A percentile compares a stretch with the other conserved stretches of the same genome.
phyloP scores from a whole-genome alignment of 805 yeast genomes.

The Starmerella roubikii region DNA sequence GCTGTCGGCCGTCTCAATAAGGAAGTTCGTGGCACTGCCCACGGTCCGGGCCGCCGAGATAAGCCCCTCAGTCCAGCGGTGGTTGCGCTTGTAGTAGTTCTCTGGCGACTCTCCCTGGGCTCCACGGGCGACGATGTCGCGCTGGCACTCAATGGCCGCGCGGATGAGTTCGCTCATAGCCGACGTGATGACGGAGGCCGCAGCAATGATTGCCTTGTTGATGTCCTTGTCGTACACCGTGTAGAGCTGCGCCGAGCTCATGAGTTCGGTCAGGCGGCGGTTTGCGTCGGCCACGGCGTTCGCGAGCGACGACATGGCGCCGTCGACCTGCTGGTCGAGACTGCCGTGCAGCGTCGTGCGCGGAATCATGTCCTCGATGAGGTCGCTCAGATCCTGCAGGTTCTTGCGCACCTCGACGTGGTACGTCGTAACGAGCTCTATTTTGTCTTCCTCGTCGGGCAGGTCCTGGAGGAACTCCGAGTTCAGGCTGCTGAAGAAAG shows the following conservation, averaged over 20 bases:
- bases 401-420: conserved; percentile 62
- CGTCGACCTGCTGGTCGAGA: conserved; percentile 63
- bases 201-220: conserved; percentile 60
- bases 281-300: conserved; percentile 55
- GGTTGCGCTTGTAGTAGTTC: conserved; percentile 73
- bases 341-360: conserved; percentile 22
- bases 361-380: conserved; percentile 46
- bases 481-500: conserved; percentile 45
- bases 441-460: conserved; percentile 38
- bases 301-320: conserved; percentile 62
- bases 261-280: conserved; percentile 39
- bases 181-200: conserved; percentile 68
- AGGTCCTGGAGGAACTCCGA: conserved; percentile 39
- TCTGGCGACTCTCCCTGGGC: conserved; percentile 52
- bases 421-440: conserved; percentile 63
- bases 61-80: conserved; percentile 87
- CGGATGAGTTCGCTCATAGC: conserved; percentile 59
- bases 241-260: conserved; percentile 29
- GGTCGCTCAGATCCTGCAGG: conserved; percentile 43
- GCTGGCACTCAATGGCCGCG: conserved; percentile 69
- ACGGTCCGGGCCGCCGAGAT: conserved; percentile 81
- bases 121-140: conserved; percentile 64
- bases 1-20: conserved; percentile 79
- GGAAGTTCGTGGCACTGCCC: conserved; percentile 66
- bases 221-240: conserved; percentile 46